phyloP scores from a whole-genome alignment of 2,329 filamentous ascomycete genomes.

The Thyridium curvatum region DNA sequence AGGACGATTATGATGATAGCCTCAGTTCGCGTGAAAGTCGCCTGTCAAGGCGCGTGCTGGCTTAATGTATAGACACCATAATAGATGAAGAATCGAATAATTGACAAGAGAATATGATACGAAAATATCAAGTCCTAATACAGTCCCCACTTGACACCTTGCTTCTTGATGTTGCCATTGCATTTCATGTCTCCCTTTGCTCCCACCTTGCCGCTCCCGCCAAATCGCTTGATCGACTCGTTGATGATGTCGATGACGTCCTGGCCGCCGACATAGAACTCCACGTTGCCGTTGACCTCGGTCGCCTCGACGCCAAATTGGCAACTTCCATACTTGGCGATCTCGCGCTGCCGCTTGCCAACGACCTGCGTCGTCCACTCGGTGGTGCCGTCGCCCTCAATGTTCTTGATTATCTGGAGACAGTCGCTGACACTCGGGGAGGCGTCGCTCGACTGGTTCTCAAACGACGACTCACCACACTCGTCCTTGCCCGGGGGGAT shows the following conservation, averaged over 20 bases:
- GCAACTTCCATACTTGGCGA: conserved; percentile 20
- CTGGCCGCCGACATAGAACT: conserved; percentile 25
- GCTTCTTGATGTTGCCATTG: conserved; percentile 11
- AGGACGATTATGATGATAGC: too few species aligned
- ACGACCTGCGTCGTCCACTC: conserved; percentile 9
- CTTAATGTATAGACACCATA: too few species aligned
- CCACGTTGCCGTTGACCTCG: conserved; percentile 16
- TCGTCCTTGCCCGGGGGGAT: conserved; percentile 14
- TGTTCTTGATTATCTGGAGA: conserved; percentile 23
- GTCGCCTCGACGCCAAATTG: conserved; percentile 21
- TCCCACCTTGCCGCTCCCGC: conserved; percentile 20
- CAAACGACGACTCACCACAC: conserved; percentile 23
- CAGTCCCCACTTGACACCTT: conserved; percentile 12
- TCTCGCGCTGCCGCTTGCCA: conserved; percentile 14
- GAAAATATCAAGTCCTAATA: too few species aligned
- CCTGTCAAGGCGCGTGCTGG: too few species aligned
- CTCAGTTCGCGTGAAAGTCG: too few species aligned
- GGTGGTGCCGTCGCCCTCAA: conserved; percentile 14
- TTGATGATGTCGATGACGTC: conserved; percentile 28
- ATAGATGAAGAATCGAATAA: too few species aligned
- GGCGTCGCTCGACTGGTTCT: conserved; percentile 22
- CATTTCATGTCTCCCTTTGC: conserved; percentile 25
- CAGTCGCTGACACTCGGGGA: conserved; percentile 27
- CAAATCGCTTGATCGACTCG: conserved; percentile 20
- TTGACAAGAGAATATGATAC: too few species aligned